Conservation (phyloP, 1,139 yeast genomes). For the Magnusiomyces tetraspermus region DNA sequence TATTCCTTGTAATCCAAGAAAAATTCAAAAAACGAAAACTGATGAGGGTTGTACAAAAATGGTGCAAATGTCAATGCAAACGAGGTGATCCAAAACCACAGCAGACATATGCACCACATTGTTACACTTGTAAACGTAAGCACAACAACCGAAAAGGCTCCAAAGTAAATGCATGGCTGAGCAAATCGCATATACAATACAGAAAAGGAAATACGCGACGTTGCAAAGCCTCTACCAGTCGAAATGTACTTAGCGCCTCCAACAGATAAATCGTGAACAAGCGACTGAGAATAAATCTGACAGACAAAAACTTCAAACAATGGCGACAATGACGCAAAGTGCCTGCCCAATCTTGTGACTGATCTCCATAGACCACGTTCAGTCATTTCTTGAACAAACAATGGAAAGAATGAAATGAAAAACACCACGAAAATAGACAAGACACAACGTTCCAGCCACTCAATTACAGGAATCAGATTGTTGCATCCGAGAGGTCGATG, state of each 20-base stretch:
- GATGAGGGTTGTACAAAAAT: constrained; percentile 77
- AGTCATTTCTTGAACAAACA: constrained; percentile 66
- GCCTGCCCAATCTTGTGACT: constrained; percentile 47
- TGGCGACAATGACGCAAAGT: constrained; percentile 66
- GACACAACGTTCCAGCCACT: constrained; percentile 76
- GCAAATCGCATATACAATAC: constrained; percentile 57
- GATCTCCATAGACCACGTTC: constrained; percentile 70
- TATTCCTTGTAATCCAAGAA: constrained; percentile 62
- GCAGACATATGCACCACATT: constrained; percentile 65
- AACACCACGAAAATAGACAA: constrained; percentile 76
- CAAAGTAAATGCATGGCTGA: constrained; percentile 54
- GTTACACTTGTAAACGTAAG: constrained; percentile 55
- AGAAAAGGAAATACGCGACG: constrained; percentile 52
- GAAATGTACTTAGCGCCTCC: constrained; percentile 83
- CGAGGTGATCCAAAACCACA: constrained; percentile 80
- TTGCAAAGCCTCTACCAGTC: constrained; percentile 83
- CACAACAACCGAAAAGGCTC: constrained; percentile 47
- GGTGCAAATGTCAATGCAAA: constrained; percentile 70
- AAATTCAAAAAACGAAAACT: constrained; percentile 59
- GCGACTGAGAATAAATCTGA: constrained; percentile 67
- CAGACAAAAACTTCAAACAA: constrained; percentile 82
- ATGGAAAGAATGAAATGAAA: constrained; percentile 72
- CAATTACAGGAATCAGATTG: constrained; percentile 60
- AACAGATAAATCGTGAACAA: constrained; percentile 56
- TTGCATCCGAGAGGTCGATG: constrained; percentile 66